Percentiles rank a stretch among this genome's conserved stretches.
phyloP scores from a whole-genome alignment of 805 yeast genomes.

The Candida michaelii region DNA sequence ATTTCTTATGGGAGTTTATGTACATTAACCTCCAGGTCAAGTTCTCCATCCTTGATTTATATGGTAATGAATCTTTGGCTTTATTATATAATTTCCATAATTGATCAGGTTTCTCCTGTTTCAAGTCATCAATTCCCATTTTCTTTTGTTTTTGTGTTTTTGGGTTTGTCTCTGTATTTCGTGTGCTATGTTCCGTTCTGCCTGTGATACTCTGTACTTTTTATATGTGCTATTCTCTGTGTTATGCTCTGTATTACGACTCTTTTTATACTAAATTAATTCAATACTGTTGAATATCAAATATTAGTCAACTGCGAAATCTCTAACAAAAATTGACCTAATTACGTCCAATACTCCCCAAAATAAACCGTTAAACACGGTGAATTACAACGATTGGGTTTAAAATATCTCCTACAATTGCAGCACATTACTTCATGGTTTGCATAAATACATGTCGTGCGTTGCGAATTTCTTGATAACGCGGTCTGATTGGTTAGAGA shows the following conservation, averaged over 20 bases:
- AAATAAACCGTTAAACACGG: not conserved
- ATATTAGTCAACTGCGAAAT: slow-evolving; percentile 4
- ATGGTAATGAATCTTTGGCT: slow-evolving; percentile 74
- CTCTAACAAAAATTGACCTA: not conserved
- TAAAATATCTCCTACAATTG: not conserved
- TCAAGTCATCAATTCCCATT: slow-evolving; percentile 8
- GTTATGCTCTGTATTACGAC: too few species aligned
- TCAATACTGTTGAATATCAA: too few species aligned
- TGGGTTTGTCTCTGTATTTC: too few species aligned
- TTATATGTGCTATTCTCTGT: too few species aligned
- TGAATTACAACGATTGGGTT: not conserved
- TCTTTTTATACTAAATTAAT: too few species aligned
- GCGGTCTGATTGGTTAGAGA: slow-evolving; percentile 6
- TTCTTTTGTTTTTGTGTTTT: not conserved
- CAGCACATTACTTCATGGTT: not conserved
- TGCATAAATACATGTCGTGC: slow-evolving; percentile 1
- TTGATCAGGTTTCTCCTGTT: slow-evolving; percentile 20
- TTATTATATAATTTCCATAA: slow-evolving; percentile 81
- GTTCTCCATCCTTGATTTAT: slow-evolving; percentile 76
- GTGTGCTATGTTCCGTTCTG: not conserved
- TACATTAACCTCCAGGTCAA: slow-evolving; percentile 87
- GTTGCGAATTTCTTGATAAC: not conserved
- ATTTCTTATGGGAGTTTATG: slow-evolving; percentile 26
- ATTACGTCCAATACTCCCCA: not conserved
- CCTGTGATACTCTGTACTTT: too few species aligned